phyloP scores from a whole-genome alignment of 176 grass and related monocot species.

The Eleusine coracana region DNA sequence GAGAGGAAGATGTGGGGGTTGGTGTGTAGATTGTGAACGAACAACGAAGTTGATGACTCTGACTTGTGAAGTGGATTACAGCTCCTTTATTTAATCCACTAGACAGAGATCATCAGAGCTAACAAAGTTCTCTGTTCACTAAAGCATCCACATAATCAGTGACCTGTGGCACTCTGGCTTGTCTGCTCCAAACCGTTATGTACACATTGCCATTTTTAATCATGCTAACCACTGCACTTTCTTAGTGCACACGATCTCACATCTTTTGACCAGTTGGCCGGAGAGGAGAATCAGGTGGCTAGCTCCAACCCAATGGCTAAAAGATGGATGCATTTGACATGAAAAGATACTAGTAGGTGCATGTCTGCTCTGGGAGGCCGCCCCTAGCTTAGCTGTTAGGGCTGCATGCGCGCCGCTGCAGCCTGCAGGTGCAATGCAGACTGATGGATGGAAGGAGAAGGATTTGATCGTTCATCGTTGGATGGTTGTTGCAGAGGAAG shows the following conservation, averaged over 20 bases:
- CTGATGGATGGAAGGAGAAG: background rate
- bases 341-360: background rate
- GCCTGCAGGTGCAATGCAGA: background rate
- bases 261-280: constrained; percentile 9
- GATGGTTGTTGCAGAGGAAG: background rate
- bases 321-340: background rate
- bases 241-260: background rate
- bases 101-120: background rate
- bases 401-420: background rate
- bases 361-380: background rate
- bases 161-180: constrained; percentile 18
- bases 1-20: background rate
- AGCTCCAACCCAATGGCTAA: too few relatives aligned
- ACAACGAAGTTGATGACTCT: constrained; percentile 28
- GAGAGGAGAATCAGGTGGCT: background rate
- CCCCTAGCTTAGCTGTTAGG: background rate
- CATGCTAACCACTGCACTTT: constrained; percentile 14
- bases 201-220: background rate
- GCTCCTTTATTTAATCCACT: background rate
- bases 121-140: constrained; percentile 2
- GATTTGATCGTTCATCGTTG: background rate
- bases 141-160: constrained; percentile 26
- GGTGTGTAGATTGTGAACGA: constrained; percentile 38
- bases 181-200: constrained; percentile 19
- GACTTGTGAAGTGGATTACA: constrained; percentile 53